Evolutionary conservation across 176 grass and related monocot genomes (phyloP), one percentile per base, ranked within the genome.

Genomic region (Aegilops umbellulata): DNA sequence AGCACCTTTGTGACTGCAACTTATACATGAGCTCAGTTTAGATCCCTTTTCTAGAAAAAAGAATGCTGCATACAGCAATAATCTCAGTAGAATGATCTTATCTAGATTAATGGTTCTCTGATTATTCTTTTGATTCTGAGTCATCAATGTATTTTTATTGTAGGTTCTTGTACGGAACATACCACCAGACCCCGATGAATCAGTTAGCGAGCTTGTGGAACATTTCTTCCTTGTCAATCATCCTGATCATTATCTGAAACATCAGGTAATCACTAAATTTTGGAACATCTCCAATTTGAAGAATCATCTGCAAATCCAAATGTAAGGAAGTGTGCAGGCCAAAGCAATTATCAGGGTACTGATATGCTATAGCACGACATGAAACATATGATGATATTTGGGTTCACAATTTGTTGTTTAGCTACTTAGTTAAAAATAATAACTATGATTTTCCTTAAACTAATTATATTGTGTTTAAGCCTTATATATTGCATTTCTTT

Each of bases 161-260:
- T 57, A 99, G 97, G 97, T 99, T 38, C 90, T 99, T 78, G 97
- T 96, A 4, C 92, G 88, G 79, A 99, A 96, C 87, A 92, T 96
- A 60, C 97, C 94, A 47, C 88, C 87, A 86, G 97, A 99, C 60
- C 90, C 94, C 53, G 97, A 99, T 75, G 97, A 99, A 89, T 94
- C 97, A 16, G 22, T 94, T 36, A 93, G 97, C 73, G 97, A 99
- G 85, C 90, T 94, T 60, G 86, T 94, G 84, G 97, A 99, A 75
- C 97, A 99, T 92, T 99, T 99, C 90, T 96, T 99, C 76, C 97
- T 99, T 78, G 97, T 99, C 72, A 95, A 99, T 80, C 97, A 99
- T 87, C 92, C 86, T 60, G 94, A 99, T 90, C 79, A 96, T 82
- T 99, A 96, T 78, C 85, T 99, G 44, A 94, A 69, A 79, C 94